Evolutionary conservation across 2,329 filamentous ascomycete species (phyloP).

Genomic region (Calonectria hawksworthii): DNA sequence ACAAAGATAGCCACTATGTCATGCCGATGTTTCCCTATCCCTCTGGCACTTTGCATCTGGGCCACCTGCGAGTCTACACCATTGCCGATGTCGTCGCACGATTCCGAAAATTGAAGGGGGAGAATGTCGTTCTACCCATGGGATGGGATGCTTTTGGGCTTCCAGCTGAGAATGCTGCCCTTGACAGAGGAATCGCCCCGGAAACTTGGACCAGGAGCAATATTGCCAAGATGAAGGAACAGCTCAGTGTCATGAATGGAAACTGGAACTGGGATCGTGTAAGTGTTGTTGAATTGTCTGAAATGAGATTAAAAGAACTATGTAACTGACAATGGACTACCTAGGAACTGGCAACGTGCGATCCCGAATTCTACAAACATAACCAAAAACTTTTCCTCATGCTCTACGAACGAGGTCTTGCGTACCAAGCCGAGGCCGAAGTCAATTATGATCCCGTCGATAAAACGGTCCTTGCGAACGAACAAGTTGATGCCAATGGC

Average conservation of each 20-base stretch:
- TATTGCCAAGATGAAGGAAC: constrained; percentile 87
- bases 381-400: constrained; percentile 89
- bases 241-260: constrained; percentile 83
- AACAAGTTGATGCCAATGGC: constrained; percentile 91
- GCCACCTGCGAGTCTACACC: constrained; percentile 89
- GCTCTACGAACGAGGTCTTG: constrained; percentile 80
- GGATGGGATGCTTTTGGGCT: constrained; percentile 95
- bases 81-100: constrained; percentile 89
- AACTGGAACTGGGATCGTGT: constrained; percentile 88
- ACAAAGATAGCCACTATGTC: constrained; percentile 71
- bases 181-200: constrained; percentile 84
- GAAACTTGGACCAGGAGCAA: constrained; percentile 85
- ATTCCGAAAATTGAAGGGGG: constrained; percentile 80
- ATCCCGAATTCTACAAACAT: constrained; percentile 89
- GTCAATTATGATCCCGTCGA: constrained; percentile 95
- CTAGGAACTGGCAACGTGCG: constrained; percentile 87
- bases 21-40: constrained; percentile 96
- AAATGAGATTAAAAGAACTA: too few relatives aligned
- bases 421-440: constrained; percentile 85
- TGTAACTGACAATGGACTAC: constrained; percentile 22
- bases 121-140: constrained; percentile 87
- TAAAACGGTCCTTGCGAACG: constrained; percentile 90
- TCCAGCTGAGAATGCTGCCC: constrained; percentile 91
- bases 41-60: constrained; percentile 87
- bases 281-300: constrained; percentile 53